Base-by-base conservation (phyloP, 768 basidiomycete genomes). In the Pisolithus tinctorius region DNA sequence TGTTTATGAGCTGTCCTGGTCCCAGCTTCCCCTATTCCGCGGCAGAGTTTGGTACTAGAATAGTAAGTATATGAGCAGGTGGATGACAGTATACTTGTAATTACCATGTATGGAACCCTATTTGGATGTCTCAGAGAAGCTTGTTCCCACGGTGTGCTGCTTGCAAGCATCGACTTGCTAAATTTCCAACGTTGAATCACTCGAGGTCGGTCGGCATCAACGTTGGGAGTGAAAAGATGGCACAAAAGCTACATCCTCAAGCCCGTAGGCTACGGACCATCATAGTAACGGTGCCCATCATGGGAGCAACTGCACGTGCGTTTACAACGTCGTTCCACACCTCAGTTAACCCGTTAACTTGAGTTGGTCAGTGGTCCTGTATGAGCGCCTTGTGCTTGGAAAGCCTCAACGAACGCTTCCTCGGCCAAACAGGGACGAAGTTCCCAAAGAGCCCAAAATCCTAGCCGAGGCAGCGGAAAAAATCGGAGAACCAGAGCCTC, bases 1-100 rank as follows among this genome's bases (percentile, higher is more conserved):
- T 83, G 78, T 83, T 83, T 56, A 81, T 83, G 74, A 71, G 70
- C 34, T 82, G 82, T 59, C 82, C 81, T 29, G 78, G 82, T 9
- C 58, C 68, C 13, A 41, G 63, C 3, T 78, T 78, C 54, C 52
- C 59, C 3, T 66, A 75, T 55, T 48, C 69, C 9, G 63, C 79
- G 10, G 73, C 75, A 1, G 80, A 82, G 30, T 71, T 81, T 34
- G 76, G 79, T 45, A 76, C 77, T 8, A 69, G 81, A 17, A 72
- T 82, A 41, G 74, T 82, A 37, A 52, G 57, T 8, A 51, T 64
- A 10, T 62, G 56, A 40, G n/a, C n/a, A 23, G 9, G 9, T 49
- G 7, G 2, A 27, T 8, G 30, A 31, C 4, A 13, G 13, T 34
- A 13, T 34, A 34, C 1, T 20, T 20, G 20, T 20, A 31, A 14